A percentile compares a stretch with the other conserved stretches of the same genome.
Evolutionary conservation across 169 alveolate genomes (phyloP).

Genomic region (Plasmodium knowlesi): DNA sequence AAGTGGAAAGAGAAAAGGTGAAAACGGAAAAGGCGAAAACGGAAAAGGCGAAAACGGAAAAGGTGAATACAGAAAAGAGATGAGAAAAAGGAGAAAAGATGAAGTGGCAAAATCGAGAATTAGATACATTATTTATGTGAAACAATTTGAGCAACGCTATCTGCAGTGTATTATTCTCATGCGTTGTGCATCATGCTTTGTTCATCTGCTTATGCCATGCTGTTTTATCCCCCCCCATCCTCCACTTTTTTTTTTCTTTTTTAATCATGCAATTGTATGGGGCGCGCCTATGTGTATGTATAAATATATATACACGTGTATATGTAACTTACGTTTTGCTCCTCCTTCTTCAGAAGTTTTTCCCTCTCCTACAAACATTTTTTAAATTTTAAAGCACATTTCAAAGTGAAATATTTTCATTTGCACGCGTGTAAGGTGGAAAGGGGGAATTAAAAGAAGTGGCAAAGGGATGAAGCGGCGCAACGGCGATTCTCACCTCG

Average conservation of each 20-base stretch:
- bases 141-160: background rate
- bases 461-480: background rate
- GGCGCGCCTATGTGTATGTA: background rate
- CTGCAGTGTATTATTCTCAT: background rate
- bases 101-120: background rate
- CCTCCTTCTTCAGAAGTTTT: conserved; percentile 39
- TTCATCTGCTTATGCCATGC: background rate
- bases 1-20: background rate
- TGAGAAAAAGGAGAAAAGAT: background rate
- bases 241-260: too few species aligned
- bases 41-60: background rate
- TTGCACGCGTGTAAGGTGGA: background rate
- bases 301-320: background rate
- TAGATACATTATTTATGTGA: background rate
- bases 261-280: background rate
- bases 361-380: conserved; percentile 60
- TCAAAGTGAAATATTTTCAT: conserved; percentile 1
- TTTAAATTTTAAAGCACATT: conserved; percentile 11
- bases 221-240: background rate
- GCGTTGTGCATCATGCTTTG: background rate
- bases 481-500: conserved; percentile 1
- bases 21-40: background rate
- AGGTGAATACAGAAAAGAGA: background rate
- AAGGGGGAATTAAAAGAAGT: conserved; percentile 6
- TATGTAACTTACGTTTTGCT: conserved; percentile 41